Conservation (phyloP, 2,329 filamentous ascomycete species). For the Trichocomaceae sp. region DNA sequence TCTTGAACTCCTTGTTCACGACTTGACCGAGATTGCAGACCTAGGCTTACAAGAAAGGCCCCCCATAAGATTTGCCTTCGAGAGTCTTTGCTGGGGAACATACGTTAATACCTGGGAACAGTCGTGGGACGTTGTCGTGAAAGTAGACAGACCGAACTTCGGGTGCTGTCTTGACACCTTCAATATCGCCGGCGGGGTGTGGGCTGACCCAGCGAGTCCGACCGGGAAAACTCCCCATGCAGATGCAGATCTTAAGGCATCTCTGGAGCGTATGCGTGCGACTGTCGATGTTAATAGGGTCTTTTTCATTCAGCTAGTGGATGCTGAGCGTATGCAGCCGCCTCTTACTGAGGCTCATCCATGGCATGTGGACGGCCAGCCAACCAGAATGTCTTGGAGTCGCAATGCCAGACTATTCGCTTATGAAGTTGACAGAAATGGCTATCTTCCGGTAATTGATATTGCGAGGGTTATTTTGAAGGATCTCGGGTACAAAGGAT, state of each 20-base stretch:
- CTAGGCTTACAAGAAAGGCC: slow-evolving; percentile 53
- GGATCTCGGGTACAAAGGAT: slow-evolving; percentile 60
- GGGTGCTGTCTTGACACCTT: slow-evolving; percentile 71
- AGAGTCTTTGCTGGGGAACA: slow-evolving; percentile 65
- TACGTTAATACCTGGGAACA: slow-evolving; percentile 63
- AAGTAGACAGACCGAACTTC: slow-evolving; percentile 63
- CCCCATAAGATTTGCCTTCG: slow-evolving; percentile 63
- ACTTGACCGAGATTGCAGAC: slow-evolving; percentile 60
- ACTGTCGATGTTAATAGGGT: slow-evolving; percentile 57
- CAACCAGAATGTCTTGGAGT: slow-evolving; percentile 68
- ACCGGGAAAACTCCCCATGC: slow-evolving; percentile 24
- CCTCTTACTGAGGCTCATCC: slow-evolving; percentile 54
- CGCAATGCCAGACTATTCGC: slow-evolving; percentile 65
- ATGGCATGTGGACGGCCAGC: slow-evolving; percentile 53
- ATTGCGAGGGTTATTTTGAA: slow-evolving; percentile 54
- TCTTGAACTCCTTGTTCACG: slow-evolving; percentile 51
- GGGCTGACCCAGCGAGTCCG: slow-evolving; percentile 55
- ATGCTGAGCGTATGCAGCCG: slow-evolving; percentile 55
- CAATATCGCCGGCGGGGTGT: slow-evolving; percentile 65
- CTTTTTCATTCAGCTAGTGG: slow-evolving; percentile 68
- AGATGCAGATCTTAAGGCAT: slow-evolving; percentile 49
- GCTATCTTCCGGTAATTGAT: slow-evolving; percentile 60
- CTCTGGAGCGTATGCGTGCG: slow-evolving; percentile 48
- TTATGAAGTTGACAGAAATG: slow-evolving; percentile 53
- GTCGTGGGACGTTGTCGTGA: slow-evolving; percentile 60